Evolutionary conservation across 257 asterid species (phyloP), one percentile per base, ranked within the genome.

Genomic region (Petunia axillaris): DNA sequence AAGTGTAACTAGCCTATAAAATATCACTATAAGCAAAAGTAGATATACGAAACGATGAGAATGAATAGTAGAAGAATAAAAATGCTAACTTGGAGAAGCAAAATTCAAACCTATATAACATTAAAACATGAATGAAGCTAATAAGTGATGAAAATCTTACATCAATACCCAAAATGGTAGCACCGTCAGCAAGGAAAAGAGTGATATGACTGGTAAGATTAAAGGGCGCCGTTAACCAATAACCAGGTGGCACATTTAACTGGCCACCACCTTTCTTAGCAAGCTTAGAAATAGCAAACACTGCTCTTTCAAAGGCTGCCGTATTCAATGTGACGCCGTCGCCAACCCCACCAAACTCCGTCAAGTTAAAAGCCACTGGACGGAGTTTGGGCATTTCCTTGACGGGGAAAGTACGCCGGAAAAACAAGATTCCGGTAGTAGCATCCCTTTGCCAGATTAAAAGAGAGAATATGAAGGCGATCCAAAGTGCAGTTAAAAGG

Each of bases 141-240:
- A 43, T 9, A 14, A 59, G 4, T 59, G 62, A 55, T 59, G 62
- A 55, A 74, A 55, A 48, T 87, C 93, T 89, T 87, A 93, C 98
- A 82, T 92, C 91, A 80, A 88, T 81, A 67, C 96, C 96, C 75
- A 93, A 92, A 77, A 93, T 88, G 58, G 86, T 93, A 87, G 98
- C 92, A 60, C 89, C 93, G 81, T 89, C 87, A 64, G 95, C 94
- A 73, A 92, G 97, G 81, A 93, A 93, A 3, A 93, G 91, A 76
- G 96, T 93, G 94, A 93, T 89, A 78, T 92, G 90, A 77, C 98
- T 92, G 35, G 98, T 93, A 38, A 93, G 89, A 83, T 93, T 93
- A 80, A 93, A 93, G 76, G 98, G 97, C 67, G 93, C 98, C 77
- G 98, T 92, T 0, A 93, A 87, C 97, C 98, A 93, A 81, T 78